Base-by-base conservation (phyloP, 139 green algal species). In the Auxenochlorella protothecoides region DNA sequence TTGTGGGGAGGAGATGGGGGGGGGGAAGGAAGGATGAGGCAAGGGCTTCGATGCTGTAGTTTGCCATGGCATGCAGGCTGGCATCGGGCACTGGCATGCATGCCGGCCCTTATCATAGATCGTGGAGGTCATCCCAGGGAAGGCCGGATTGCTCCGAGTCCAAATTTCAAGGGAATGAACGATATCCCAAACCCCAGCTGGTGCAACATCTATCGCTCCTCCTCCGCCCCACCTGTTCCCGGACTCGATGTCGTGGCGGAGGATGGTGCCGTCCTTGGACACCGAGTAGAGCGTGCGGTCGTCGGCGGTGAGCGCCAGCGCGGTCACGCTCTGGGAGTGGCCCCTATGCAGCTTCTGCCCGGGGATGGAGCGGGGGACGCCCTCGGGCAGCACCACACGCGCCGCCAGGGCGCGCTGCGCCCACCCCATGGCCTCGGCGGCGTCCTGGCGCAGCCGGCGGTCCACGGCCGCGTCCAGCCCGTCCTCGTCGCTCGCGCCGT, bases 231-330 rank as follows among this genome's bases (percentile, higher is more conserved):
- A 5, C 16, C 65, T 55, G 8, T 69, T 69, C 7, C 82, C 82
- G 3, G 83, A 89, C 70, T 96, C 89, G 54, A 96, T 72, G 68
- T 97, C 92, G 77, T 84, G 85, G 3, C 70, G 62, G 9, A 88
- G 69, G 52, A 97, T 86, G 55, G 66, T 74, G 44, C 92, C 92
- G 69, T 96, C 89, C 68, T 97, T 97, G 14, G 80, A 85, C 10
- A 91, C 89, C 3, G 83, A 87, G 65, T 83, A 96, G 1, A 83
- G 84, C 2, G 76, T 86, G 2, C 53, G 15, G 63, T 94, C 92
- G 72, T 96, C 91, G 3, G 74, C 5, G 2, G 80, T 84, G 3
- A 97, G 80, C 6, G 86, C 82, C 5, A 95, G 55, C 0, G 86
- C 89, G 55, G 92, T 96, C 0, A 92, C 86, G 3, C 83, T 55